Evolutionary conservation across 257 asterid species (phyloP), one percentile per base, ranked within the genome.

Genomic region (Knoxia roxburghii): DNA sequence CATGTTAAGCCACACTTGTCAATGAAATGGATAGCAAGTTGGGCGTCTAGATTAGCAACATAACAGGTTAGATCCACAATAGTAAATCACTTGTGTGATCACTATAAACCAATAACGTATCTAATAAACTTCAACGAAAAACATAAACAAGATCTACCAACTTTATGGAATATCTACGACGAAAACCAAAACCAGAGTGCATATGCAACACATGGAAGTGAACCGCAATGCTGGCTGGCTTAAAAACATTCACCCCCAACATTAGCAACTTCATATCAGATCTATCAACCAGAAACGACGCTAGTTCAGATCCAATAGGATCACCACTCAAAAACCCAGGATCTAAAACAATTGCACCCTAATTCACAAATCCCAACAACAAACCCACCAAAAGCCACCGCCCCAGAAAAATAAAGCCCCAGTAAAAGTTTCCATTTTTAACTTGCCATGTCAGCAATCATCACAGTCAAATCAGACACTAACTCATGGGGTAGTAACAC

Each of bases 261-360:
- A 61, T 57, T 40, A 78, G 23, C 70, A 68, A 65, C 73, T 45
- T 71, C 78, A 71, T 77, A 68, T 71, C 75, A 67, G 83, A 84
- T 78, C 82, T 75, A 75, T 52, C 33, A 17, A 50, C 48, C 39
- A 65, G 45, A 56, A 75, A 61, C 48, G 21, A 27, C 67, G 33
- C 7, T 17, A 73, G 58, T 32, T 72, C 83, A 79, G 87, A 84
- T 84, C 86, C 69, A 74, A 32, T 40, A 64, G 7, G 11, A 50
- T 61, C 48, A 67, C 32, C 6, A 12, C 17, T 7, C 69, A 27
- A 13, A 61, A 17, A 59, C 58, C 29, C 61, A 33, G 49, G 72
- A 77, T 59, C 78, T 66, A 67, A 73, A 18, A 21, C 53, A 59
- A 37, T 64, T 43, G 33, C 45, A 64, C 59, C 26, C 23, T 17